Evolutionary conservation across 2,329 filamentous ascomycete species (phyloP), one percentile per base, ranked within the genome.

Genomic region (Penicillium sp.): DNA sequence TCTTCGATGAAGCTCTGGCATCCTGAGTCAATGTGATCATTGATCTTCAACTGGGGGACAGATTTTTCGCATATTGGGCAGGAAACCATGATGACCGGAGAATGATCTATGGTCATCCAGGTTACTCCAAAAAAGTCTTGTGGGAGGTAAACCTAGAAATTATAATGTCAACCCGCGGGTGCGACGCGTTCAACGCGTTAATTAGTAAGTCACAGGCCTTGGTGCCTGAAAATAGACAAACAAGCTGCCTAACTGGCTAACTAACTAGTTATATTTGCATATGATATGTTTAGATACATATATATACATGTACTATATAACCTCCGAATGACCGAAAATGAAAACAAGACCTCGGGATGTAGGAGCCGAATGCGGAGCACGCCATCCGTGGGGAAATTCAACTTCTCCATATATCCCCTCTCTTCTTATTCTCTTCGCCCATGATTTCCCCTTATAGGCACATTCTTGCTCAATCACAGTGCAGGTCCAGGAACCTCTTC

Each of bases 11-110:
- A 87, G 35, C 78, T 80, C 57, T 83, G 74, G 77, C 93, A 97
- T 61, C 83, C 84, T 30, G 90, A 93, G 76, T 97, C 94, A 69
- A 97, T 85, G 74, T 97, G 93, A 63, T 82, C 82, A 76, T 97
- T 97, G 79, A 97, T 97, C 63, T 88, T 84, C 16, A 67, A 56
- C 35, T 67, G 65, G 5, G 69, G 38, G 17, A 72, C 70, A 53
- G 81, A 78, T 66, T 88, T 88, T 68, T 84, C 81, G 78, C 91
- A 96, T 62, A 92, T 89, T 16, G 91, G 91, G 70, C 91, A 96
- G 66, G 85, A 83, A 64, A 95, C 89, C 80, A 77, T 77, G 51
- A 35, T 65, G 56, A 41, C 35, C 19, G 8, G 30, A 28, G 19
- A 26, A 36, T 54, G 38, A 36, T n/a, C n/a, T 14, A 22, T 40